These are phyloP conservation scores for Hordeum vulgare DNA, from an alignment of 176 grass and related monocot species.

Conservation along the genomic window MorexV3_pseudomolecules_assembly NC_058519.1:520794801-520795300, in stretches of 20 bases:
- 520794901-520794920: background rate
- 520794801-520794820: background rate
- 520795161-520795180: background rate
- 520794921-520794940: background rate
- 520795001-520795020: background rate
- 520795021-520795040: background rate
- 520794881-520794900: too few species aligned
- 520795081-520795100: background rate
- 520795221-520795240: background rate
- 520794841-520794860: background rate
- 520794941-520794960: background rate
- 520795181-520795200: background rate
- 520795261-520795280: background rate
- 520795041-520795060: background rate
- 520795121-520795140: background rate
- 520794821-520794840: background rate
- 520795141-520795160: background rate
- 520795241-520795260: background rate
- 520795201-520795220: background rate
- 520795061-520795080: background rate
- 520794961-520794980: background rate
- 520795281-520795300: conserved; percentile 26
- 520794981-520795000: background rate
- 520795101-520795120: background rate
- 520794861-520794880: background rate